Conservation (phyloP, 2,329 filamentous ascomycete genomes). For the Ascochyta koolunga region DNA sequence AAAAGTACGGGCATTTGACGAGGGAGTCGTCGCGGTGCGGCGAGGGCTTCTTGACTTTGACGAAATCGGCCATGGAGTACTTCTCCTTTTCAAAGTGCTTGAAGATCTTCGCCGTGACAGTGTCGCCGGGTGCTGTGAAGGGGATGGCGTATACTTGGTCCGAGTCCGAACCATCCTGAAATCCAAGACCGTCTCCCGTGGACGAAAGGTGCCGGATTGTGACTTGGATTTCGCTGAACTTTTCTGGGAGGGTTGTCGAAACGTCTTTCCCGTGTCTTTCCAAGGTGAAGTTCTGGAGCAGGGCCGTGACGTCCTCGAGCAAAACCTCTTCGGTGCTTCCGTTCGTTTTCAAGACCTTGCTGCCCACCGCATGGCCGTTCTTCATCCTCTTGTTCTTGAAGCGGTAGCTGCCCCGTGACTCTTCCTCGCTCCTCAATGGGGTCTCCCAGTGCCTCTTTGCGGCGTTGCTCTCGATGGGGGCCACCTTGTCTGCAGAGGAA, state of each 20-base stretch:
- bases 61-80: constrained; percentile 81
- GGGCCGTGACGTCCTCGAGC: constrained; percentile 52
- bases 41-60: constrained; percentile 76
- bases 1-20: constrained; percentile 85
- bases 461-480: constrained; percentile 41
- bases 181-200: constrained; percentile 86
- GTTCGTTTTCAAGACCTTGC: constrained; percentile 47
- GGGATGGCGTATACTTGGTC: constrained; percentile 83
- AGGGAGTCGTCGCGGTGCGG: constrained; percentile 76
- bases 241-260: constrained; percentile 60
- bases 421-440: constrained; percentile 42
- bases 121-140: constrained; percentile 86
- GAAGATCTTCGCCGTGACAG: constrained; percentile 77
- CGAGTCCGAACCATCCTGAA: constrained; percentile 66
- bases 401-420: constrained; percentile 42
- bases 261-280: constrained; percentile 23
- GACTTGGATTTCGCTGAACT: constrained; percentile 78
- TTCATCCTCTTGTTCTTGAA: constrained; percentile 58
- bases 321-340: constrained; percentile 58
- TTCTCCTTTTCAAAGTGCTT: constrained; percentile 69
- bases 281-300: constrained; percentile 48
- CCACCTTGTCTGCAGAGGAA: constrained; percentile 39
- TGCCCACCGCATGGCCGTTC: constrained; percentile 47
- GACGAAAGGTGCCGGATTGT: constrained; percentile 84
- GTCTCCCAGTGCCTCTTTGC: constrained; percentile 43